Percentiles rank a stretch among this genome's conserved stretches.
Conservation (phyloP, 202 grass and related monocot species). For the Dendrocalamus latiflorus region DNA sequence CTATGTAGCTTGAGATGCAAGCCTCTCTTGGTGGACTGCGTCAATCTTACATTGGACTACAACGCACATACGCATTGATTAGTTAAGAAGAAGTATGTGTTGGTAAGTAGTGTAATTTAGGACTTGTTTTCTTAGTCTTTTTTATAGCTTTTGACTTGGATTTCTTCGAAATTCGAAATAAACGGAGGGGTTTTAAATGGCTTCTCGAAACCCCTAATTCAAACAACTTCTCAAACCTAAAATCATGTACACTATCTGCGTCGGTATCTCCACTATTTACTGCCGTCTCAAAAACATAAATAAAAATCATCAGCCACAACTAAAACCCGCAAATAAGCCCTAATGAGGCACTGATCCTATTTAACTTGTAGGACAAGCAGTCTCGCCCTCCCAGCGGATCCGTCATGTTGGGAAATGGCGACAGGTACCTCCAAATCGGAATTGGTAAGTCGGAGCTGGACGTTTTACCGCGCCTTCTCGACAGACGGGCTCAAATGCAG, state of each 20-base stretch:
- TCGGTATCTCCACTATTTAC: no score
- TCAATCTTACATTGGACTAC: slow-evolving; percentile 13
- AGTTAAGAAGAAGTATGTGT: not conserved
- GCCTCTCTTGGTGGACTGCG: slow-evolving; percentile 3
- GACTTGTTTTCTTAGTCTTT: no score
- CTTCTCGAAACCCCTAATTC: fast-evolving
- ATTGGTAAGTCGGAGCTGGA: slow-evolving; percentile 11
- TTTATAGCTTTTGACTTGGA: no score
- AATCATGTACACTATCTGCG: no score
- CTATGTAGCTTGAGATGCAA: slow-evolving; percentile 16
- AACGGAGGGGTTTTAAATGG: no score
- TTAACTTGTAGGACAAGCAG: slow-evolving; percentile 6
- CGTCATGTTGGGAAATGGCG: slow-evolving; percentile 3
- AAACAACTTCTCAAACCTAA: no score
- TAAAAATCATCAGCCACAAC: no score
- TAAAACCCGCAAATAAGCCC: no score
- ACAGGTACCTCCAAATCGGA: slow-evolving; percentile 16
- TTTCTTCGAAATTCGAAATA: no score
- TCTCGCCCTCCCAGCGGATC: not conserved
- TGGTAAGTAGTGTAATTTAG: not conserved
- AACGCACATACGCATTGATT: not conserved
- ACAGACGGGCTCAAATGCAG: not conserved
- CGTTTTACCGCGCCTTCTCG: slow-evolving; percentile 12
- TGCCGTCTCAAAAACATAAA: no score
- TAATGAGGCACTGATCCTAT: not conserved